Evolutionary conservation across 1,284 basidiomycete genomes (phyloP).

Genomic region (Sanghuangporus weigelae): DNA sequence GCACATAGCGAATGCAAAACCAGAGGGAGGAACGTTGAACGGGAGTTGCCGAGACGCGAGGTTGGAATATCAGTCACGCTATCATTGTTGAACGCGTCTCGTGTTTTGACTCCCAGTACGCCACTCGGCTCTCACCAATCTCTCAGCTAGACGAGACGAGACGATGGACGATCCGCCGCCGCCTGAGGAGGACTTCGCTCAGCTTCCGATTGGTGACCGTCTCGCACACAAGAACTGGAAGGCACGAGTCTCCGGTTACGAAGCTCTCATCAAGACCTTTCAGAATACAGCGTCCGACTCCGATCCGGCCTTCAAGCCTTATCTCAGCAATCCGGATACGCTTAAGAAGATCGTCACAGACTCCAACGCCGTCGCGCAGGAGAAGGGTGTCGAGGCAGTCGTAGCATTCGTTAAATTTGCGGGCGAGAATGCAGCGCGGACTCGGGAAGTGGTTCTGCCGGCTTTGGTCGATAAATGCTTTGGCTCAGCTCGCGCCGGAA

Average conservation of each 20-base stretch:
- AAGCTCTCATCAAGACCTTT: constrained; percentile 82
- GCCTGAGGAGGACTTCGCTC: constrained; percentile 90
- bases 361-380: constrained; percentile 95
- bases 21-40: neutral
- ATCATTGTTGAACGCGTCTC: constrained; percentile 5
- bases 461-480: constrained; percentile 95
- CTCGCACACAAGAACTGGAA: constrained; percentile 98
- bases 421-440: constrained; percentile 81
- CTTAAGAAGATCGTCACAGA: constrained; percentile 89
- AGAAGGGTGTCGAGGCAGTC: constrained; percentile 90
- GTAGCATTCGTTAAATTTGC: constrained; percentile 86
- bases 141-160: neutral
- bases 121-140: neutral
- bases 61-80: neutral
- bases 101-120: neutral
- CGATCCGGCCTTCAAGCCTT: constrained; percentile 92
- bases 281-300: constrained; percentile 85
- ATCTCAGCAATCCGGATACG: constrained; percentile 68
- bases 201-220: constrained; percentile 77
- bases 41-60: constrained; percentile 2
- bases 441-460: constrained; percentile 79
- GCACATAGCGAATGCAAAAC: neutral
- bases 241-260: constrained; percentile 91
- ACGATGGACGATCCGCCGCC: constrained; percentile 86
- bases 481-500: constrained; percentile 86